Conservation (phyloP, 495 filamentous ascomycete species). For the Parachaetomium inaequale region DNA sequence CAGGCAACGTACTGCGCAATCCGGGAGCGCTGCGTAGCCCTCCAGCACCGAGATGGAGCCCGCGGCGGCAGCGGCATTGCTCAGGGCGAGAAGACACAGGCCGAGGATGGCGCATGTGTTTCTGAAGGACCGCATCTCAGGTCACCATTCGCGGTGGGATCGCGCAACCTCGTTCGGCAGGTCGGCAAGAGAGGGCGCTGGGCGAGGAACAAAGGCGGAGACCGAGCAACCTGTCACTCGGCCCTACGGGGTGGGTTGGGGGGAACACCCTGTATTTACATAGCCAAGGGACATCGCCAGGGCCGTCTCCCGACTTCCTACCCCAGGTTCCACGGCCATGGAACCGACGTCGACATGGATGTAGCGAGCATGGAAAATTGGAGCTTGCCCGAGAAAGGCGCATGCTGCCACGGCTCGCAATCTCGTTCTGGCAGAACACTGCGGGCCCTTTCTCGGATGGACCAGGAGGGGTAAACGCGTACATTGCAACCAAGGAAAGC, state of each 20-base stretch:
- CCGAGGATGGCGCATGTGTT: conserved; percentile 17
- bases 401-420: background rate
- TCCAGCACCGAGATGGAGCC: conserved; percentile 2
- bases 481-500: background rate
- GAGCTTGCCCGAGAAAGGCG: background rate
- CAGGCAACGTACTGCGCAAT: conserved; percentile 22
- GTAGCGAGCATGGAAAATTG: background rate
- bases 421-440: background rate
- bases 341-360: background rate
- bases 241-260: background rate
- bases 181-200: background rate
- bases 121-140: conserved; percentile 12
- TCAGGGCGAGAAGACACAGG: conserved; percentile 11
- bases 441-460: background rate
- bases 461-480: background rate
- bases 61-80: conserved; percentile 4
- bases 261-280: conserved; percentile 4
- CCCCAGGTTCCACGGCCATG: conserved; percentile 5
- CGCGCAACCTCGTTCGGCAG: conserved; percentile 8
- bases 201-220: background rate
- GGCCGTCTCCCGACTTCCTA: background rate
- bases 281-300: background rate
- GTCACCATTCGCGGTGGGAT: conserved; percentile 8
- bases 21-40: conserved; percentile 1
- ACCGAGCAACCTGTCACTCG: background rate